Conservation (phyloP, 2,329 filamentous ascomycete genomes). For the Penicillium sp. region DNA sequence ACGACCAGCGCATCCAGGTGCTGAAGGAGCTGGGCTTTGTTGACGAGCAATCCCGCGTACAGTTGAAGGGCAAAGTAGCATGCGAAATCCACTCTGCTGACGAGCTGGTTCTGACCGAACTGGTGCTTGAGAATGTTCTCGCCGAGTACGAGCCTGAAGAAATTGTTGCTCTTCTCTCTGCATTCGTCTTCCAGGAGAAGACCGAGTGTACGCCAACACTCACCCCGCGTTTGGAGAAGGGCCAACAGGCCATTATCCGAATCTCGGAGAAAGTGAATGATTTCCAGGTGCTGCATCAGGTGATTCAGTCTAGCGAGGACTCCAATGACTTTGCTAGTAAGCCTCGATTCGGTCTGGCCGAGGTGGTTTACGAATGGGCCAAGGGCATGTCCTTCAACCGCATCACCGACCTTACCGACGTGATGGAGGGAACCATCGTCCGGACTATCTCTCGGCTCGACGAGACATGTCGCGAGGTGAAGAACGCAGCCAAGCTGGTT, state of each 20-base stretch:
- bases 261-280: slow-evolving; percentile 91
- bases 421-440: slow-evolving; percentile 95
- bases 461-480: slow-evolving; percentile 94
- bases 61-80: slow-evolving; percentile 95
- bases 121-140: slow-evolving; percentile 93
- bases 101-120: slow-evolving; percentile 90
- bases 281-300: slow-evolving; percentile 83
- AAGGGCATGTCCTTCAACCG: slow-evolving; percentile 97
- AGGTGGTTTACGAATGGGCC: slow-evolving; percentile 98
- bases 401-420: slow-evolving; percentile 91
- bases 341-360: slow-evolving; percentile 87
- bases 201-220: slow-evolving; percentile 76
- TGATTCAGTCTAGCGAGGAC: slow-evolving; percentile 84
- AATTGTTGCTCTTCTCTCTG: slow-evolving; percentile 87
- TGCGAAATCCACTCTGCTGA: slow-evolving; percentile 98
- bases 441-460: slow-evolving; percentile 88
- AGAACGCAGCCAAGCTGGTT: slow-evolving; percentile 92
- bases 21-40: slow-evolving; percentile 90
- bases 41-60: slow-evolving; percentile 78
- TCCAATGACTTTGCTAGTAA: slow-evolving; percentile 85
- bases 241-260: slow-evolving; percentile 77
- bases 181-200: slow-evolving; percentile 98
- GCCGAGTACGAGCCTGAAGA: slow-evolving; percentile 94
- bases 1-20: slow-evolving; percentile 89
- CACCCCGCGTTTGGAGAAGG: slow-evolving; percentile 74